A percentile compares a stretch with the other conserved stretches of the same genome.
These are phyloP conservation scores for Ophiocordyceps robertsii DNA, from an alignment of 2,329 filamentous ascomycete genomes.

Conservation along the genomic window DNA sequence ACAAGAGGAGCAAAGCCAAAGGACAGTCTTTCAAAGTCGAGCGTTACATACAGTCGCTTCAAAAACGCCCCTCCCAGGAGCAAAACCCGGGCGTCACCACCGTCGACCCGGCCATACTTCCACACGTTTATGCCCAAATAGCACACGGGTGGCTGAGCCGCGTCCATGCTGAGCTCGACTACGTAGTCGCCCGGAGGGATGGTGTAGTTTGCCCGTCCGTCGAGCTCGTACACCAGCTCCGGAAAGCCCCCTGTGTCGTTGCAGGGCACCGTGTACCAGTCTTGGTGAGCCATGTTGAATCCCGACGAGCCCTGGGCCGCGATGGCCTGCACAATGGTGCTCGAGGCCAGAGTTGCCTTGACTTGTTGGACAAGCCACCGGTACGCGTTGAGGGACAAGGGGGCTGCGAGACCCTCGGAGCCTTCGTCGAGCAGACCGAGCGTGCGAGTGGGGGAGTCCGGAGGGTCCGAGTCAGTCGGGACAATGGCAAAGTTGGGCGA, in stretches of 20 bases:
- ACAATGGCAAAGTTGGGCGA: neutral
- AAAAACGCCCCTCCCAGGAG: neutral
- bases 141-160: neutral
- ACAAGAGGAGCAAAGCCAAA: conserved; percentile 1
- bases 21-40: conserved; percentile 1
- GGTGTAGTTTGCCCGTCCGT: neutral
- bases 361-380: neutral
- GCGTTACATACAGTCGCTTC: neutral
- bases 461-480: too few species aligned
- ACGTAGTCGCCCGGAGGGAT: neutral
- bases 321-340: neutral
- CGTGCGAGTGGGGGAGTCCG: neutral
- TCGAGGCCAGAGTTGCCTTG: neutral
- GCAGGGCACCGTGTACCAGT: conserved; percentile 1
- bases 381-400: neutral
- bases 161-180: too few species aligned
- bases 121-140: conserved; percentile 1
- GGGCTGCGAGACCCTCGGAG: conserved; percentile 1
- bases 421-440: conserved; percentile 1
- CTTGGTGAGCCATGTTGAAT: conserved; percentile 1
- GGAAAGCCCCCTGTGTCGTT: neutral
- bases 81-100: neutral
- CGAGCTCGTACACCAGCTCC: neutral
- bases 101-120: neutral
- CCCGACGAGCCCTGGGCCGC: neutral